phyloP scores from a whole-genome alignment of 768 basidiomycete species.

The Lactifluus hygrophoroides region DNA sequence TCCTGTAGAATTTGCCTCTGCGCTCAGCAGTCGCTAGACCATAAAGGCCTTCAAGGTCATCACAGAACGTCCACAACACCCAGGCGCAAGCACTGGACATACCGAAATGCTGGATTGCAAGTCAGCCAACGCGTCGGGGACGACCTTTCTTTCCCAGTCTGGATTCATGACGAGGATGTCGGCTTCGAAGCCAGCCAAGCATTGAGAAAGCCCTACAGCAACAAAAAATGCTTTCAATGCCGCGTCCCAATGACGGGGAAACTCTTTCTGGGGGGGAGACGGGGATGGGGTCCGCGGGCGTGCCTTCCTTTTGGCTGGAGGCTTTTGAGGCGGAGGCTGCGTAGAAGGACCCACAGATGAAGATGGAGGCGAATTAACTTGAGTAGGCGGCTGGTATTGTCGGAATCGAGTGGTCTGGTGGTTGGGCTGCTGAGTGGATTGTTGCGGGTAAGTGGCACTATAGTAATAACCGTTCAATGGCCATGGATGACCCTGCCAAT shows the following conservation, averaged over 20 bases:
- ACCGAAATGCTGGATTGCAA: slow-evolving; percentile 22
- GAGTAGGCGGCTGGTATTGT: slow-evolving; percentile 10
- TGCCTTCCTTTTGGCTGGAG: slow-evolving; percentile 2
- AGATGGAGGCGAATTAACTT: neutral
- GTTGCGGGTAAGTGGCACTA: slow-evolving; percentile 16
- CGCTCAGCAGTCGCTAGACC: slow-evolving; percentile 9
- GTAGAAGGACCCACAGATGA: neutral
- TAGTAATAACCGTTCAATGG: slow-evolving; percentile 19
- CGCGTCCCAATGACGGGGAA: slow-evolving; percentile 21
- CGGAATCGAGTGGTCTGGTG: slow-evolving; percentile 12
- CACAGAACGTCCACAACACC: slow-evolving; percentile 6
- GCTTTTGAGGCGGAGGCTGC: neutral
- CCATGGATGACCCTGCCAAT: slow-evolving; percentile 21
- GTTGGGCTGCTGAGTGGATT: neutral
- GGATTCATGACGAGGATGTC: slow-evolving; percentile 27
- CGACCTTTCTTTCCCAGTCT: slow-evolving; percentile 22
- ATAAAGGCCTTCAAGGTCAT: slow-evolving; percentile 9
- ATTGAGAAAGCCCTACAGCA: slow-evolving; percentile 23
- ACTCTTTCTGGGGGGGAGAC: slow-evolving; percentile 15
- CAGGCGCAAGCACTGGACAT: neutral
- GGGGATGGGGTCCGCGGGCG: slow-evolving; percentile 11
- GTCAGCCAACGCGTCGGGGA: slow-evolving; percentile 22
- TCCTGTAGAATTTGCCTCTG: slow-evolving; percentile 26
- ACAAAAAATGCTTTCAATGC: slow-evolving; percentile 18
- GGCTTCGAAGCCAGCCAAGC: slow-evolving; percentile 22